These are phyloP conservation scores for Saturnispora quitensis DNA, from an alignment of 805 yeast species.

Conservation along the genomic window DNA sequence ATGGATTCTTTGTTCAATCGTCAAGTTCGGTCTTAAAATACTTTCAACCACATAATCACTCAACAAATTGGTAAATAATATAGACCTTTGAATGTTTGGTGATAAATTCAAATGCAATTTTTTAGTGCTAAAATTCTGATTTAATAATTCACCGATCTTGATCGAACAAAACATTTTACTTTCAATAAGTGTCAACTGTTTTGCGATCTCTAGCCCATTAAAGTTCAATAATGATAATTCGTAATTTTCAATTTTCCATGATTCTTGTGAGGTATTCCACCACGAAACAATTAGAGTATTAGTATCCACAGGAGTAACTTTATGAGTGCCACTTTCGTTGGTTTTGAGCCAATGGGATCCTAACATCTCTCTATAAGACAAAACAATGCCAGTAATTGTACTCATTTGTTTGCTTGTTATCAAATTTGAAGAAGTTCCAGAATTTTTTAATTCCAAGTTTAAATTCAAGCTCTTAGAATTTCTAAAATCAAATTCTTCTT, in stretches of 20 bases:
- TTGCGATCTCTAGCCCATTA: slow-evolving; percentile 67
- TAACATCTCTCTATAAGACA: slow-evolving; percentile 45
- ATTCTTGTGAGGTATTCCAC: slow-evolving; percentile 42
- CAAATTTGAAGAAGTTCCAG: slow-evolving; percentile 16
- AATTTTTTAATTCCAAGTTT: slow-evolving; percentile 22
- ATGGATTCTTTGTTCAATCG: slow-evolving; percentile 40
- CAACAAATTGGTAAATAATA: slow-evolving; percentile 60
- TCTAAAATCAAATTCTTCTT: slow-evolving; percentile 11
- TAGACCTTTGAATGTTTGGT: slow-evolving; percentile 52
- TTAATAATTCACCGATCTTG: slow-evolving; percentile 55
- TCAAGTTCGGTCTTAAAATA: slow-evolving; percentile 44
- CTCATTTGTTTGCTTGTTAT: slow-evolving; percentile 31
- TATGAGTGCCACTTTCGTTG: background rate
- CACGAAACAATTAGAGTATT: slow-evolving; percentile 34
- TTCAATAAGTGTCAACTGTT: slow-evolving; percentile 67
- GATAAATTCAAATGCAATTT: slow-evolving; percentile 50
- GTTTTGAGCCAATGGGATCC: slow-evolving; percentile 36
- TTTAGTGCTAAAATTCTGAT: slow-evolving; percentile 53
- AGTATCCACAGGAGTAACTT: slow-evolving; percentile 24
- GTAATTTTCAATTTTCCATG: slow-evolving; percentile 49
- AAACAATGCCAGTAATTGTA: slow-evolving; percentile 41
- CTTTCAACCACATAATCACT: slow-evolving; percentile 69
- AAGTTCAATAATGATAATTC: slow-evolving; percentile 46
- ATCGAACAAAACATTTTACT: slow-evolving; percentile 55
- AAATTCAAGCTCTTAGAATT: slow-evolving; percentile 22